Evolutionary conservation across 805 yeast genomes (phyloP), one percentile per base, ranked within the genome.

Genomic region (Zygosaccharomyces bailii): DNA sequence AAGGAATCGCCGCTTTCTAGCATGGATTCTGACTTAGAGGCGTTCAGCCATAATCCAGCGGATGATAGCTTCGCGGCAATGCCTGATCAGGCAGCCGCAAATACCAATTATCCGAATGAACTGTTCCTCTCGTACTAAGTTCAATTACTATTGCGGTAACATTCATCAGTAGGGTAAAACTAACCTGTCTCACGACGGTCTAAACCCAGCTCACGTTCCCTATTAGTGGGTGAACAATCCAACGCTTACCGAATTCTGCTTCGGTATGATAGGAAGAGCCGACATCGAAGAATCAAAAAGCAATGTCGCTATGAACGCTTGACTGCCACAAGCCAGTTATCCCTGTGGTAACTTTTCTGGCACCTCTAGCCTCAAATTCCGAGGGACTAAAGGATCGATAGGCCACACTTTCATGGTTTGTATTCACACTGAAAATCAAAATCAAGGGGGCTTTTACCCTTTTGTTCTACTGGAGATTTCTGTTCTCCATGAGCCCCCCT

Each of bases 1-100:
- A 66, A 52, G 59, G 52, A 62, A 66, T 68, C 70, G 60, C 66
- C 72, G 70, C 71, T 51, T 67, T 57, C 71, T 69, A 54, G 82
- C 80, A 50, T 75, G 74, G 70, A 78, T 76, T 51, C 79, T 79
- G 71, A 64, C 70, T 54, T 66, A 66, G 71, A 69, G 71, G 71
- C 72, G 71, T 67, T 68, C 72, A 68, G 72, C 71, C 71, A 63
- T 68, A 60, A 69, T 70, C 73, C 73, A 66, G 69, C 71, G 65
- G 73, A 68, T 70, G 73, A 71, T 68, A 67, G 72, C 71, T 67
- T 66, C 71, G 71, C 72, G 67, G 71, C 71, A 65, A 58, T 68
- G 70, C 71, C 71, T 67, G 68, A 58, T 66, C 72, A 63, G 70
- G 64, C 71, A 66, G 71, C 70, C 66, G 71, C 72, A 64, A 65